Evolutionary conservation across 2,329 filamentous ascomycete species (phyloP), one percentile per base, ranked within the genome.

Genomic region (Colletotrichum brevisporum): DNA sequence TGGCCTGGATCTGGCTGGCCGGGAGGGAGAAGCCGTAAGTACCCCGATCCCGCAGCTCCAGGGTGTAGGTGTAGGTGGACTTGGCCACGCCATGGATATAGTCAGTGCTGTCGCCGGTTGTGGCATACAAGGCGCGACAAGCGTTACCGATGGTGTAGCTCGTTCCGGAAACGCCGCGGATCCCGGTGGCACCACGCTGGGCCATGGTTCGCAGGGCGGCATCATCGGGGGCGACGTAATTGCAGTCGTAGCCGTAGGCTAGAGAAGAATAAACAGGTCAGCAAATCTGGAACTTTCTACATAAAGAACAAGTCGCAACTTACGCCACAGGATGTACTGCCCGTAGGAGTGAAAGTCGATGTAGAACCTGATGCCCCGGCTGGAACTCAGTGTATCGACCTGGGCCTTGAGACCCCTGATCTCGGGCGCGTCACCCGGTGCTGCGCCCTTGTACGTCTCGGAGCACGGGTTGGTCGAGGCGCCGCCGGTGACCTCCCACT

Each of bases 311-410:
- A 3, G 2, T 4, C 3, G 16, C 2, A 12, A 43, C 66, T 52
- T 45, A 72, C 70, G 71, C 70, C 67, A 72, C 4, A 72, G 68
- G 15, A 73, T 72, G 52, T 71, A 72, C 64, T 91, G 89, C 12
- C 84, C 86, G 78, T 90, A 92, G 0, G 88, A 84, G 78, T 92
- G 90, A 75, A 87, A 88, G 78, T 92, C 90, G 71, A 92, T 86
- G 78, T 87, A 92, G 2, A 90, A 81, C 73, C 88, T 86, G 48
- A 91, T 79, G 1, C 88, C 86, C 69, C 86, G 82, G 3, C 72
- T 63, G 9, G 63, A 75, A 5, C 80, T 78, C 21, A 89, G 72
- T 15, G 76, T 72, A 61, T 83, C 80, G 16, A 87, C 77, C 57
- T 84, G 84, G 2, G 81, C 79, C 47, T 82, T 82, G 21, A 89